These are phyloP conservation scores for Pythium vanterpoolii DNA, from an alignment of 352 stramenopile genomes.

Conservation along the genomic window DNA sequence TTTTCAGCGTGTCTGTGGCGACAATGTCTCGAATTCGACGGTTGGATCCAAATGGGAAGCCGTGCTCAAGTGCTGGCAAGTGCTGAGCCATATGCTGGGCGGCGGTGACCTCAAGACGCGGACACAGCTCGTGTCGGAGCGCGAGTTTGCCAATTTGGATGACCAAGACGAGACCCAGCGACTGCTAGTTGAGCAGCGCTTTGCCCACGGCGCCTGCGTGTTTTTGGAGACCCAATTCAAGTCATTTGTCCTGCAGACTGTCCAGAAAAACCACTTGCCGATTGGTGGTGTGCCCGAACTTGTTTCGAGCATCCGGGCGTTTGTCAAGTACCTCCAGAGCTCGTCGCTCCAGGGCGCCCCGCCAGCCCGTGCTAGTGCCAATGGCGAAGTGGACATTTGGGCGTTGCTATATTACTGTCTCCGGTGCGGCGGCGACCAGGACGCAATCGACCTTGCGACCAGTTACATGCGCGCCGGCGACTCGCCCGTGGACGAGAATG, in stretches of 20 bases:
- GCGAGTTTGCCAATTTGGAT: slow-evolving; percentile 43
- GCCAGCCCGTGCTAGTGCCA: slow-evolving; percentile 29
- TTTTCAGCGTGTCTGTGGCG: slow-evolving; percentile 50
- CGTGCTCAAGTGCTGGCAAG: slow-evolving; percentile 79
- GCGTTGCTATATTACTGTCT: slow-evolving; percentile 79
- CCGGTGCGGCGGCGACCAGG: slow-evolving; percentile 65
- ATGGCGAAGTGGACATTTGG: slow-evolving; percentile 63
- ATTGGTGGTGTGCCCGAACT: slow-evolving; percentile 69
- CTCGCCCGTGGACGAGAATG: slow-evolving; percentile 47
- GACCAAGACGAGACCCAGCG: slow-evolving; percentile 35
- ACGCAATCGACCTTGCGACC: slow-evolving; percentile 55
- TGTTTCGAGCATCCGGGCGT: slow-evolving; percentile 70
- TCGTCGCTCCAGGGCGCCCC: slow-evolving; percentile 38
- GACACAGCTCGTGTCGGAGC: slow-evolving; percentile 45
- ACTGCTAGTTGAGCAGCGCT: slow-evolving; percentile 42
- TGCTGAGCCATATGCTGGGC: slow-evolving; percentile 61
- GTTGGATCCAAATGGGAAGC: slow-evolving; percentile 71
- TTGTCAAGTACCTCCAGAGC: slow-evolving; percentile 73
- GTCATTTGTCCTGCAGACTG: slow-evolving; percentile 71
- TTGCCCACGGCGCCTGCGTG: slow-evolving; percentile 63
- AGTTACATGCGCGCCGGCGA: slow-evolving; percentile 41
- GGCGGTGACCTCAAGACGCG: slow-evolving; percentile 47
- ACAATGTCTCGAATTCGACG: slow-evolving; percentile 54
- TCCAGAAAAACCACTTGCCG: slow-evolving; percentile 69
- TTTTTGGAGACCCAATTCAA: slow-evolving; percentile 82